Evolutionary conservation across 306 rosid genomes (phyloP), one percentile per base, ranked within the genome.

Genomic region (Urtica urens): DNA sequence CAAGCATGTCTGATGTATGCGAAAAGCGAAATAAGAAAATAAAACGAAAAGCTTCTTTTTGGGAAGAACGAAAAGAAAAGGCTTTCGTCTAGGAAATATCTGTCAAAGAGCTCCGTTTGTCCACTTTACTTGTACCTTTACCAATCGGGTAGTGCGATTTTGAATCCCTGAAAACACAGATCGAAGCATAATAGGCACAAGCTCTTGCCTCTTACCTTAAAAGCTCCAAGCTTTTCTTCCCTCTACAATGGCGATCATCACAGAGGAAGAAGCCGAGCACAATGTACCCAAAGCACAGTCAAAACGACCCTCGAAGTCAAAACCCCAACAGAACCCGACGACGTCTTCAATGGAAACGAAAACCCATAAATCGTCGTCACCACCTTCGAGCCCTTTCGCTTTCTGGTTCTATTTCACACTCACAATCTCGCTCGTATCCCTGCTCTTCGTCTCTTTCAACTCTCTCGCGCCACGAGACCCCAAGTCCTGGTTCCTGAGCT

Each of bases 401-500:
- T 85, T 90, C 74, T 81, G 92, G 92, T 77, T 90, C 74, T 75
- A 85, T 79, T 77, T 79, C 59, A 81, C 85, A 30, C 56, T 90
- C 24, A 49, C 62, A 3, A 69, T 81, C 60, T 77, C 99, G 17
- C 51, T 85, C 44, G 12, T 78, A 22, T 73, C 92, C 18, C 48
- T 76, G 38, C 7, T 63, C 53, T 75, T 71, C 61, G 6, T 77
- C 46, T 77, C 72, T 46, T 5, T 72, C 59, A 61, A 83, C 5
- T 72, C 77, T 16, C 49, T 74, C 38, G 69, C 92, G 2, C 61
- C 80, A 0, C 87, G 71, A 45, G 94, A 83, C 63, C 51, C 74
- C 64, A 80, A 78, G 66, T 55, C 76, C 3, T 85, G 85, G 87
- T 90, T 90, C 53, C 76, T 90, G 48, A 53, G 71, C 68, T 55